Evolutionary conservation across 1,284 basidiomycete species (phyloP), one percentile per base, ranked within the genome.

Genomic region (Cutaneotrichosporon dermatis): DNA sequence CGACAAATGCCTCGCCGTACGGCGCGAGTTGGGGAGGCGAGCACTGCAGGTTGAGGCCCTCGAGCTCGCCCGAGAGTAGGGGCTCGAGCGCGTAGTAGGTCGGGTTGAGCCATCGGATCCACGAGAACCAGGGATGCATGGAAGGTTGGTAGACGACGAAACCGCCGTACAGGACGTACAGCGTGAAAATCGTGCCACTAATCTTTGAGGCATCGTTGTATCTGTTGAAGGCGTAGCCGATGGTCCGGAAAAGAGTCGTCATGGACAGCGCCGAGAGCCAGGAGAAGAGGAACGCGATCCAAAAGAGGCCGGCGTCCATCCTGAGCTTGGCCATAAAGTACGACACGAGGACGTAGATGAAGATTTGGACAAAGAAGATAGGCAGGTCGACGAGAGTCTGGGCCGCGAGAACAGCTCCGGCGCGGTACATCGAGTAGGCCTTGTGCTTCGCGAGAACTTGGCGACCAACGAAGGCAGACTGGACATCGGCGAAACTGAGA

Each of bases 391-490:
- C 86, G 42, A 90, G 71, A 0, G 86, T 87, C 52, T 87, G 79
- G 11, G 88, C 87, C 40, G 88, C 70, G 1, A 85, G 81, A 34
- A 78, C 71, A 3, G 77, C 75, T 2, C 73, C 68, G 4, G 79
- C 76, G 25, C 76, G 72, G 64, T 77, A 77, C 69, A 80, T 75
- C 16, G 76, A 73, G 65, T 79, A 79, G 2, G 69, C 72, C 65
- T 79, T 78, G 67, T 81, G 80, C 58, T 79, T 82, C 16, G 82
- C 79, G 4, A 90, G 82, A 55, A 92, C 89, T 1, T 87, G 85
- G 35, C 89, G 85, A 67, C 89, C 87, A 2, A 81, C 74, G 74
- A 86, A 90, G 5, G 88, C 80, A 1, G 86, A 82, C 0, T 87
- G 85, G 49, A 90, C 88, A 73, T 92, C 90, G 13, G 87, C 81